Evolutionary conservation across 164 flowering plant genomes (phyloP), one percentile per base, ranked within the genome.

Genomic region (Paratinospora sagittata): DNA sequence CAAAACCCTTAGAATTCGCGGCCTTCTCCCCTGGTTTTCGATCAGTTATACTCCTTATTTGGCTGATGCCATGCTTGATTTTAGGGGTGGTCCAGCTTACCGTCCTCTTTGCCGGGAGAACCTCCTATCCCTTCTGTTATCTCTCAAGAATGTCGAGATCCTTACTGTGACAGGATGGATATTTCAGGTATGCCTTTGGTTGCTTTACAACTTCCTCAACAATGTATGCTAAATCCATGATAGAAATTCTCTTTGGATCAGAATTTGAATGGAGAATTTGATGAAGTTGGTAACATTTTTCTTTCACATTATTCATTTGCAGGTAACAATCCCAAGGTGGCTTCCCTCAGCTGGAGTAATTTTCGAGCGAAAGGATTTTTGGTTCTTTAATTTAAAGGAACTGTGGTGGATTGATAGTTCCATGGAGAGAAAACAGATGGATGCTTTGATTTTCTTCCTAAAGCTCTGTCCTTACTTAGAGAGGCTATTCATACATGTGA

Each of bases 341-440:
- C 30, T 67, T 7, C 47, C 67, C 47, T n/a, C 43, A 39, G 43
- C 43, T 39, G 43, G 43, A 39, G 43, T 11, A 39, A 39, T 39
- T 39, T 39, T 39, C 10, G 10, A 7, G 26, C 62, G 16, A 19
- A 61, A 65, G 3, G 58, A 45, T 17, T 63, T 52, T 12, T 36
- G 33, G 36, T 70, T 74, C 64, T 8, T 39, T 36, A 73, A 61
- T 23, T 57, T 70, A 24, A 70, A 75, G 69, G 73, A 70, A 27
- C 36, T 75, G n/a, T 69, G 55, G 69, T 70, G 77, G 77, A 27
- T 49, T 27, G 36, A 19, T 21, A 36, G 61, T 58, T 43, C 65
- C 27, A 36, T 70, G 43, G 57, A 21, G 34, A 33, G 16, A 52
- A 17, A 21, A 16, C 65, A 36, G 17, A 41, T 41, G 11, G 37